These are phyloP conservation scores for Sporisorium iseilematis-ciliati DNA, from an alignment of 1,284 basidiomycete genomes.

Conservation along the genomic window DNA sequence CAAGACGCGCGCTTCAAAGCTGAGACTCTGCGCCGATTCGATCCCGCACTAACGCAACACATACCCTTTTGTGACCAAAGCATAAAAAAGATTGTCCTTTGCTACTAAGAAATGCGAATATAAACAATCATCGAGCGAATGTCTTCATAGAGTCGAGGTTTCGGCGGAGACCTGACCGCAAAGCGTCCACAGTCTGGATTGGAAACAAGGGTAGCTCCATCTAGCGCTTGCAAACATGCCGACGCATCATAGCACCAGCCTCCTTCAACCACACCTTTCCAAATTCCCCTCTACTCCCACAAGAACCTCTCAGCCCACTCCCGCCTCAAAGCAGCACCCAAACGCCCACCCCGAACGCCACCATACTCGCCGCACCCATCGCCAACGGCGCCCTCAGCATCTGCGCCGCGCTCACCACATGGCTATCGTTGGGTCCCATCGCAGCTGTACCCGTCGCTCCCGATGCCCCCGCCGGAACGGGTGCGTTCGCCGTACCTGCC, in stretches of 20 bases:
- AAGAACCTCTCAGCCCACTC: neutral
- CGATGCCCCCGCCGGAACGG: slow-evolving; percentile 30
- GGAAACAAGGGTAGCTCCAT: neutral
- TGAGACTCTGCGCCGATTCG: neutral
- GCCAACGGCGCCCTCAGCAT: slow-evolving; percentile 22
- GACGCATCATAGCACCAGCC: no score
- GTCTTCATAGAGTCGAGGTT: neutral
- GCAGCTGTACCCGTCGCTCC: slow-evolving; percentile 28
- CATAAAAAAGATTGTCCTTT: slow-evolving; percentile 1
- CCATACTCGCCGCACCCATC: slow-evolving; percentile 20
- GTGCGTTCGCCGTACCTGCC: slow-evolving; percentile 45
- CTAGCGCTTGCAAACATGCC: no score
- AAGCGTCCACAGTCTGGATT: neutral
- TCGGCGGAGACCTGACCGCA: no score
- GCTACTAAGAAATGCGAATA: neutral
- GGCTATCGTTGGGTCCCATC: slow-evolving; percentile 37
- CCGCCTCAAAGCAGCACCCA: slow-evolving; percentile 32
- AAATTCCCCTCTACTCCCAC: neutral
- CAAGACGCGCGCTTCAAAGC: no score
- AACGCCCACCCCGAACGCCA: slow-evolving; percentile 32
- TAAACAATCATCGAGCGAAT: neutral
- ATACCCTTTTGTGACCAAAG: neutral
- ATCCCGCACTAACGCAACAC: neutral
- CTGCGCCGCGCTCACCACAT: slow-evolving; percentile 37
- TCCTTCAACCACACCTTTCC: no score